phyloP scores from a whole-genome alignment of 257 asterid genomes.

The Ilex aquifolium region DNA sequence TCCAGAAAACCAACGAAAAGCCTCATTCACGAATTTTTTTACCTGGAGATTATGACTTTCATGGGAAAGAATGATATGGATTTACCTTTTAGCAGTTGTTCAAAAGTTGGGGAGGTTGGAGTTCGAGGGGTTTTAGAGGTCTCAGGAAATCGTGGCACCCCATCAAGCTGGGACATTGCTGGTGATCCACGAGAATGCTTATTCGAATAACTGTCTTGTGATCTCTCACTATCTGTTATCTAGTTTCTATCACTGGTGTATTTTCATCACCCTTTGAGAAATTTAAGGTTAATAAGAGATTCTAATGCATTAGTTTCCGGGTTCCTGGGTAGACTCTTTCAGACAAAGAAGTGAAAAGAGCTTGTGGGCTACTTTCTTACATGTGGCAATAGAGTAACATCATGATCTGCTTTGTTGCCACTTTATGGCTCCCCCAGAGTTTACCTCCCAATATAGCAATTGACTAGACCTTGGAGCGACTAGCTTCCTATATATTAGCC shows the following conservation, averaged over 20 bases:
- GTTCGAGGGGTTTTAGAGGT: conserved; percentile 29
- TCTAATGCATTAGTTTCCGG: not conserved
- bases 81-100: conserved; percentile 57
- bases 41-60: not conserved
- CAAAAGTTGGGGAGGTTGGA: conserved; percentile 50
- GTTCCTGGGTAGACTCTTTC: not conserved
- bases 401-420: no score
- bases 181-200: not conserved
- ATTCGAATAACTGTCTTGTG: not conserved
- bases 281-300: not conserved
- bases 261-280: not conserved
- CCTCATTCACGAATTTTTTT: no score
- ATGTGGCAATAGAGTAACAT: no score
- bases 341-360: no score
- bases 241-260: no score
- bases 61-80: no score
- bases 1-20: not conserved
- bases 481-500: no score
- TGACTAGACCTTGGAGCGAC: no score
- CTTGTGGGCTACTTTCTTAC: no score
- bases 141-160: conserved; percentile 23
- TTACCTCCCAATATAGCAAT: no score
- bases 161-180: conserved; percentile 51
- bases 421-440: no score
- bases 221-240: no score